Percentiles rank a stretch among this genome's conserved stretches.
phyloP scores from a whole-genome alignment of 176 grass and related monocot species.

The Paspalum notatum region DNA sequence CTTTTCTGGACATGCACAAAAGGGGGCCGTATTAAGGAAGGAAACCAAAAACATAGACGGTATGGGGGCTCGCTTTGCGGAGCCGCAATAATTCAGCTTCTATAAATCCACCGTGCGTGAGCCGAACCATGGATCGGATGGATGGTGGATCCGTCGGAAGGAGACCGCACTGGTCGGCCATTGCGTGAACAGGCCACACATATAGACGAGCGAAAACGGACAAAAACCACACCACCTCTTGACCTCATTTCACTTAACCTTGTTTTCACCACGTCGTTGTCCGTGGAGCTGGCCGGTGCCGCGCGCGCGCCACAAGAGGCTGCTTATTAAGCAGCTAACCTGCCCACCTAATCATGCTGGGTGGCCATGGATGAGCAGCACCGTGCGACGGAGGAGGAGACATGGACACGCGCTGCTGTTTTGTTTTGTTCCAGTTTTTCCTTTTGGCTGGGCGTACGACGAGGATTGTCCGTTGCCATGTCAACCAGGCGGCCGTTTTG shows the following conservation, averaged over 20 bases:
- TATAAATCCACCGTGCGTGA: background rate
- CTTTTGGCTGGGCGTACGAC: background rate
- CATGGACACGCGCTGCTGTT: background rate
- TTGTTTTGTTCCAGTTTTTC: background rate
- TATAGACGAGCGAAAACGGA: background rate
- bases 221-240: background rate
- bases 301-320: background rate
- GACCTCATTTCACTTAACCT: background rate
- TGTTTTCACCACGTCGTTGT: conserved; percentile 16
- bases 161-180: background rate
- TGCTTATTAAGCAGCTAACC: background rate
- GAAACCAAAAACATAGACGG: background rate
- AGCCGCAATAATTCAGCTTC: conserved; percentile 8
- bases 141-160: conserved; percentile 17
- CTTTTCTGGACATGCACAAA: conserved; percentile 18
- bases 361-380: background rate
- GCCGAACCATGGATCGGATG: background rate
- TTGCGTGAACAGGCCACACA: background rate
- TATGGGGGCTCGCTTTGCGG: conserved; percentile 32
- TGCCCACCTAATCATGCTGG: background rate
- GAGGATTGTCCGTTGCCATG: background rate
- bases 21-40: background rate
- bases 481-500: background rate
- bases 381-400: background rate
- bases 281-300: conserved; percentile 13